A percentile compares a stretch with the other conserved stretches of the same genome.
phyloP scores from a whole-genome alignment of 2,329 filamentous ascomycete genomes.

The Claviceps maximensis region DNA sequence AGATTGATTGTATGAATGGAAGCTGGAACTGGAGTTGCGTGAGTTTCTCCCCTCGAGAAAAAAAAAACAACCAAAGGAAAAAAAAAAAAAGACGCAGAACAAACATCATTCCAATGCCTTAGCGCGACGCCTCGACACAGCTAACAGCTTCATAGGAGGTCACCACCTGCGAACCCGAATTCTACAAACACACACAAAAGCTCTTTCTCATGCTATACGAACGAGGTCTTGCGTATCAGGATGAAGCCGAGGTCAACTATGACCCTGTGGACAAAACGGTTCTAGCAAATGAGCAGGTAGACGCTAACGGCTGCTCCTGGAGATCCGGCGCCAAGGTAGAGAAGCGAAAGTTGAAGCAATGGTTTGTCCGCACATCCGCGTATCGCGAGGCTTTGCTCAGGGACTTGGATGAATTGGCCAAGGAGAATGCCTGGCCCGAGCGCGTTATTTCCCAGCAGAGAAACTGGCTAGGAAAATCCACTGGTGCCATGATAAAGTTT shows the following conservation, averaged over 20 bases:
- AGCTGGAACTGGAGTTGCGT: constrained; percentile 75
- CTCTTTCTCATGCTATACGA: constrained; percentile 69
- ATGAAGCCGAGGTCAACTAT: constrained; percentile 76
- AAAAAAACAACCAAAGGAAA: not conserved
- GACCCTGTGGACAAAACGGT: constrained; percentile 84
- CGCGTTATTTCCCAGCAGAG: constrained; percentile 70
- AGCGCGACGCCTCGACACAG: not conserved
- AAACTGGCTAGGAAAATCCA: constrained; percentile 77
- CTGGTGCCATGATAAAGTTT: constrained; percentile 61
- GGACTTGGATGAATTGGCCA: constrained; percentile 53
- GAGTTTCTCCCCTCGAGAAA: constrained; percentile 22
- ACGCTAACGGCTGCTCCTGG: constrained; percentile 74
- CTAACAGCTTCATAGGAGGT: constrained; percentile 47
- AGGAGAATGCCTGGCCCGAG: constrained; percentile 63
- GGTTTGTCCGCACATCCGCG: constrained; percentile 76
- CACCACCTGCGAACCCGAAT: constrained; percentile 68
- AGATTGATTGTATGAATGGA: constrained; percentile 66
- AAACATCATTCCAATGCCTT: not conserved
- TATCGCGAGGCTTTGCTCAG: constrained; percentile 61
- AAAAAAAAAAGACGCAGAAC: not conserved
- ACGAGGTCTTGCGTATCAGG: constrained; percentile 67
- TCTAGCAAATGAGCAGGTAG: constrained; percentile 87
- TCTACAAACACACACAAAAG: constrained; percentile 81
- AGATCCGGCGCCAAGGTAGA: constrained; percentile 75
- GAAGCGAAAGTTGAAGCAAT: constrained; percentile 67